Base-by-base conservation (phyloP, 495 filamentous ascomycete genomes). In the Podospora anserina region DNA sequence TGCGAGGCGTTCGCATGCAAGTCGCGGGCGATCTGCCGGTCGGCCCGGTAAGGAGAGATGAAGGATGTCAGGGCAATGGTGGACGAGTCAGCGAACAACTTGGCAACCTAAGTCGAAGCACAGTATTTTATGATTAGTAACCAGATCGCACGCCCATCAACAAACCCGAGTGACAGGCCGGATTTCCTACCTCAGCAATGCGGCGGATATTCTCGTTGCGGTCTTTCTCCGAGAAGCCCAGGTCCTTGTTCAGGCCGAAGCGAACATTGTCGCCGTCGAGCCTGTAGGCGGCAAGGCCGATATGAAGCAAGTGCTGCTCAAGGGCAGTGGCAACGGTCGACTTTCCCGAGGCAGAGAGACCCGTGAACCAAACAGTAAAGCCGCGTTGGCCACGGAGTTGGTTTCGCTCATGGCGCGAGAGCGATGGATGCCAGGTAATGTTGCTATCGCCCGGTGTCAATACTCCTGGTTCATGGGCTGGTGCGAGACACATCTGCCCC, bases 221-320 rank as follows among this genome's bases (percentile, higher is more conserved):
- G 83, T 98, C 95, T 73, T 87, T 86, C 74, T 96, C 93, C 71
- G 88, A 91, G 84, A 98, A 98, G 4, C 94, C 94, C 39, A 98
- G 86, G 83, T 99, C 94, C 79, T 93, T 93, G 85, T 99, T 99
- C 72, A 99, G 84, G 2, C 95, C 96, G 84, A 97, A 97, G 67
- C 95, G 94, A 75, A 99, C 89, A 83, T 99, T 99, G 86, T 99
- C 95, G 74, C 95, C 95, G 80, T 99, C 95, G 19, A 99, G 89
- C 1, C 96, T 88, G 84, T 99, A 99, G 65, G 93, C 91, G 68
- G 90, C 83, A 16, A 96, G 79, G 18, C 89, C 89, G 19, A 89
- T 84, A 75, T 95, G 92, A 63, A 99, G 88, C 18, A 99, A 89
- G 78, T 96, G 91, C 80, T 96, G 93, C 82, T 99, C 95, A 19